phyloP scores from a whole-genome alignment of 805 yeast species.

The Middelhovenomyces tepae region DNA sequence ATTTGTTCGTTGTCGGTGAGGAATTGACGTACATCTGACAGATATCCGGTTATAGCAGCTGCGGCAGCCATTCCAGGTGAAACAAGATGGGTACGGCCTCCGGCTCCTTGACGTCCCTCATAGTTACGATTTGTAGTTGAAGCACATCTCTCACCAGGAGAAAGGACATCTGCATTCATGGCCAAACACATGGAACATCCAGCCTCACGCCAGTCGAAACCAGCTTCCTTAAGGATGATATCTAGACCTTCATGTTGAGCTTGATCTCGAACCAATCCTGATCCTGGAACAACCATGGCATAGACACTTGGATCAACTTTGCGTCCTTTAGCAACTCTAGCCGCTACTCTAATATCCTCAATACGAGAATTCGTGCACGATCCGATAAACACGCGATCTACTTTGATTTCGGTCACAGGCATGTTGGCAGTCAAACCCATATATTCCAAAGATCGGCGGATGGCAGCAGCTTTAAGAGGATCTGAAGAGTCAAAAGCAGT shows the following conservation, averaged over 20 bases:
- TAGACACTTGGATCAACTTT: constrained; percentile 70
- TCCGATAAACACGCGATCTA: constrained; percentile 91
- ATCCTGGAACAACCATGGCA: constrained; percentile 90
- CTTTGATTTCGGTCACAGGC: constrained; percentile 54
- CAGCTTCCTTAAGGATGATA: constrained; percentile 77
- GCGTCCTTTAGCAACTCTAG: constrained; percentile 79
- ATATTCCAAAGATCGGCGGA: constrained; percentile 80
- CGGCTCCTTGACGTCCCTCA: constrained; percentile 96
- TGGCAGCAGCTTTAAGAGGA: constrained; percentile 67
- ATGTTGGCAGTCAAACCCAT: constrained; percentile 81
- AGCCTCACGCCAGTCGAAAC: constrained; percentile 97
- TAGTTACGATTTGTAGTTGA: constrained; percentile 95
- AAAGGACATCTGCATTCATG: constrained; percentile 92
- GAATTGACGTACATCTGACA: constrained; percentile 78
- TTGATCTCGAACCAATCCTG: constrained; percentile 81
- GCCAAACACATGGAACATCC: constrained; percentile 98
- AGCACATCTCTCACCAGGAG: constrained; percentile 93
- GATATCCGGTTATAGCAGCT: constrained; percentile 85
- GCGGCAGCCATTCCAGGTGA: constrained; percentile 99
- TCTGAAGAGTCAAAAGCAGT: constrained; percentile 39
- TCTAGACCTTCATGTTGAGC: constrained; percentile 91
- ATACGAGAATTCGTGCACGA: constrained; percentile 94
- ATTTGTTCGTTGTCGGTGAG: constrained; percentile 40
- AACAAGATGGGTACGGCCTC: constrained; percentile 89
- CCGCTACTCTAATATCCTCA: constrained; percentile 91